phyloP scores from a whole-genome alignment of 1,284 basidiomycete species.

The Cutaneotrichosporon cutaneum region DNA sequence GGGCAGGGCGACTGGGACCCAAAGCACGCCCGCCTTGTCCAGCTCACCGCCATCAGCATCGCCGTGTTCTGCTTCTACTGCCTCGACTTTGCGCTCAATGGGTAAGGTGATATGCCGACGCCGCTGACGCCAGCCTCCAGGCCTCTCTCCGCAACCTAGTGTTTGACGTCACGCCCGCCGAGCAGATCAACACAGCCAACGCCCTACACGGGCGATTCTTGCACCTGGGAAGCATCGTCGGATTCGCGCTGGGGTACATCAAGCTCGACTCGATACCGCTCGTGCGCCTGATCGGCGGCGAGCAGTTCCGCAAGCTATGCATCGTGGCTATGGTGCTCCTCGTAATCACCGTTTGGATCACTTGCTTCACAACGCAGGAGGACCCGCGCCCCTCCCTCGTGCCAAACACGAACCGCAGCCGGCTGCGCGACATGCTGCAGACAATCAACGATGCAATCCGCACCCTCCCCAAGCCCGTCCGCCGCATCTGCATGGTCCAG shows the following conservation, averaged over 20 bases:
- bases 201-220: slow-evolving; percentile 98
- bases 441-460: slow-evolving; percentile 73
- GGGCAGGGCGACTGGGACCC: slow-evolving; percentile 91
- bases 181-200: slow-evolving; percentile 86
- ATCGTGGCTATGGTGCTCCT: slow-evolving; percentile 79
- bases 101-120: slow-evolving; percentile 32
- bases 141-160: slow-evolving; percentile 88
- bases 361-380: slow-evolving; percentile 78
- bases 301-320: slow-evolving; percentile 94
- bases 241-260: slow-evolving; percentile 87
- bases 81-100: slow-evolving; percentile 91
- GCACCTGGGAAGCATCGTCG: slow-evolving; percentile 90
- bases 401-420: slow-evolving; percentile 43
- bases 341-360: slow-evolving; percentile 77
- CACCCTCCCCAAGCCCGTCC: slow-evolving; percentile 75
- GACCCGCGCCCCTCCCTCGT: slow-evolving; percentile 60
- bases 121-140: slow-evolving; percentile 63
- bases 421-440: slow-evolving; percentile 62
- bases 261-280: slow-evolving; percentile 74
- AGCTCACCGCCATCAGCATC: slow-evolving; percentile 71
- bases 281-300: slow-evolving; percentile 78
- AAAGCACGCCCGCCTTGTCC: slow-evolving; percentile 62
- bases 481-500: slow-evolving; percentile 76
- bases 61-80: slow-evolving; percentile 91
- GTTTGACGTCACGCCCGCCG: slow-evolving; percentile 79